A percentile compares a stretch with the other conserved stretches of the same genome.
phyloP scores from a whole-genome alignment of 345 rosid genomes.

The rapeseed (Brassica napus) region DNA sequence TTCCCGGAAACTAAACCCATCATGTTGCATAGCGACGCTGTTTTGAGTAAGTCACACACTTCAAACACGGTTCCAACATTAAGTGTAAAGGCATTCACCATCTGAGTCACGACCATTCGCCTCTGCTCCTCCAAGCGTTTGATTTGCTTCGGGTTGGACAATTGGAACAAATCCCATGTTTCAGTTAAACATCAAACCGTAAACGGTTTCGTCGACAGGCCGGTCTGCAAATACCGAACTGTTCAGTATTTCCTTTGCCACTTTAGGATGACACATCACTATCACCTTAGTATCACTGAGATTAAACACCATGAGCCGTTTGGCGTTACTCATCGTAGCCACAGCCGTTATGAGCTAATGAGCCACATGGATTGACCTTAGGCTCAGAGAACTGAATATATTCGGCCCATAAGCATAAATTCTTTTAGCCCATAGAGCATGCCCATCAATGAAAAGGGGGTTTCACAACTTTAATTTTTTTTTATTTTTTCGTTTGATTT shows the following conservation, averaged over 20 bases:
- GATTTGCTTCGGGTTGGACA: constrained; percentile 65
- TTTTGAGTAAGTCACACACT: constrained; percentile 58
- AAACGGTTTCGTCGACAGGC: constrained; percentile 71
- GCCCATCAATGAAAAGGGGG: too few relatives aligned
- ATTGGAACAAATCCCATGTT: constrained; percentile 79
- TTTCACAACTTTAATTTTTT: too few relatives aligned
- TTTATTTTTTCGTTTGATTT: too few relatives aligned
- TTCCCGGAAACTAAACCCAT: constrained; percentile 67
- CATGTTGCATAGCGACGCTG: constrained; percentile 73
- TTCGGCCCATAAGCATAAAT: too few relatives aligned
- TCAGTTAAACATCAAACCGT: constrained; percentile 70
- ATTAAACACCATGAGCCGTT: constrained; percentile 73
- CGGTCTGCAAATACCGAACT: constrained; percentile 76
- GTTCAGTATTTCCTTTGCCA: constrained; percentile 66
- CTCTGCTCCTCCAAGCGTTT: constrained; percentile 52
- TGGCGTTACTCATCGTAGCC: constrained; percentile 49
- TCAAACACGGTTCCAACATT: constrained; percentile 24
- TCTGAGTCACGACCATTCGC: constrained; percentile 44
- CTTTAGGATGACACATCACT: constrained; percentile 64
- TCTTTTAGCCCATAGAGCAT: too few relatives aligned
- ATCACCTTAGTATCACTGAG: constrained; percentile 63
- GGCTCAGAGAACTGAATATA: constrained; percentile 28
- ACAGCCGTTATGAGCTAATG: constrained; percentile 59
- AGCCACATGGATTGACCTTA: constrained; percentile 58
- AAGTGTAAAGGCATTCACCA: constrained; percentile 44